Percentiles rank a stretch among this genome's conserved stretches.
These are phyloP conservation scores for Styphnolobium japonicum DNA, from an alignment of 306 rosid species.

Conservation along the genomic window DNA sequence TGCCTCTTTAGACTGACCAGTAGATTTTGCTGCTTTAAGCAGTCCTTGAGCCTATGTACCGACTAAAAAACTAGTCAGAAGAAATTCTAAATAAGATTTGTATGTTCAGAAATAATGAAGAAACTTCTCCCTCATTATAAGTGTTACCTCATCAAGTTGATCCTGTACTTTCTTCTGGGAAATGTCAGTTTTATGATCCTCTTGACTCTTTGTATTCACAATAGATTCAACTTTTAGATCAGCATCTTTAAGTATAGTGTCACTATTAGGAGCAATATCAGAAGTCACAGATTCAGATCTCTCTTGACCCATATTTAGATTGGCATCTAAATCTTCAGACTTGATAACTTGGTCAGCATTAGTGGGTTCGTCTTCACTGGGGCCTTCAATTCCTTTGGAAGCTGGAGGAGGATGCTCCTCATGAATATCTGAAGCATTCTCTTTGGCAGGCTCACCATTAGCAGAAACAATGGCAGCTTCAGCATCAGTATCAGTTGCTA, in stretches of 20 bases:
- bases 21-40: slow-evolving; percentile 79
- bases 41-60: slow-evolving; percentile 90
- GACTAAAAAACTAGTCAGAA: slow-evolving; percentile 63
- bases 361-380: slow-evolving; percentile 35
- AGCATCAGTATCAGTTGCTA: slow-evolving; percentile 29
- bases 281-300: slow-evolving; percentile 43
- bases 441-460: slow-evolving; percentile 44
- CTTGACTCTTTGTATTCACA: slow-evolving; percentile 41
- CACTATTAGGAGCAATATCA: slow-evolving; percentile 35
- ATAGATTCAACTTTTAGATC: slow-evolving; percentile 43
- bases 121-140: slow-evolving; percentile 24
- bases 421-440: slow-evolving; percentile 40
- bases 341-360: slow-evolving; percentile 41
- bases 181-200: slow-evolving; percentile 51
- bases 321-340: slow-evolving; percentile 40
- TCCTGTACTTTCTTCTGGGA: slow-evolving; percentile 63
- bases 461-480: slow-evolving; percentile 44
- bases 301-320: slow-evolving; percentile 41
- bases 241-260: slow-evolving; percentile 38
- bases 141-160: slow-evolving; percentile 89
- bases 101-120: neutral
- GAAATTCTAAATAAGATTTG: slow-evolving; percentile 19
- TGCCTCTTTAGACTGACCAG: slow-evolving; percentile 98
- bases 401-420: slow-evolving; percentile 45
- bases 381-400: slow-evolving; percentile 43